Base-by-base conservation (phyloP, 768 basidiomycete genomes). In the Agaricus blazei region DNA sequence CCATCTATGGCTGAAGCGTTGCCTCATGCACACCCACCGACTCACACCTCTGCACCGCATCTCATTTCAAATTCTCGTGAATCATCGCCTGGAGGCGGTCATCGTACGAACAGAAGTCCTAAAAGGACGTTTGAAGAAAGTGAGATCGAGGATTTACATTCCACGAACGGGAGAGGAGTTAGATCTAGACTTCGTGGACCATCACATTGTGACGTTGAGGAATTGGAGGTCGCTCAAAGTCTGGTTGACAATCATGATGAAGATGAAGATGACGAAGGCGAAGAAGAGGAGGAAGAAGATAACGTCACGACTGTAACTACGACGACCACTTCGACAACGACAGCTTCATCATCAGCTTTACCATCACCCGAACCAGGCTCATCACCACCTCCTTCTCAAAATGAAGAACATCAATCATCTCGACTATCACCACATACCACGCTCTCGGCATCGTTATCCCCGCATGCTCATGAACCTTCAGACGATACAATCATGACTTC, bases 121-220 rank as follows among this genome's bases (percentile, higher is more conserved):
- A 70, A 70, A 63, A 62, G 73, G 19, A 65, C 71, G 0, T 71
- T 73, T 54, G 71, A 71, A 54, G 69, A 72, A 37, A 64, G 63
- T 19, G 62, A 57, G n/a, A 42, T 65, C 1, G 61, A 58, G 12
- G 59, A 59, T 26, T 43, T 49, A 1, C 55, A 57, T 47, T 28
- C 52, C 11, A 47, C 38, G 0, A 37, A 50, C 37, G 54, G 58
- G 9, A 27, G 50, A 42, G 34, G 34, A 8, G 59, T 52, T 14
- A 59, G 59, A 29, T 59, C 58, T 34, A 50, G 55, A 36, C 43
- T 52, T 24, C 31, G 42, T 43, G 59, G 56, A 0, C 47, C 45
- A 9, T 31, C 31, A 9, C 5, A 31, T 51, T n/a, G 58, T 62
- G 59, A 63, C 54, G 50, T 44, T 56, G 53, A 51, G 36, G 24